phyloP scores from a whole-genome alignment of 1,139 yeast genomes.

The Debaryomycetaceae sp. region DNA sequence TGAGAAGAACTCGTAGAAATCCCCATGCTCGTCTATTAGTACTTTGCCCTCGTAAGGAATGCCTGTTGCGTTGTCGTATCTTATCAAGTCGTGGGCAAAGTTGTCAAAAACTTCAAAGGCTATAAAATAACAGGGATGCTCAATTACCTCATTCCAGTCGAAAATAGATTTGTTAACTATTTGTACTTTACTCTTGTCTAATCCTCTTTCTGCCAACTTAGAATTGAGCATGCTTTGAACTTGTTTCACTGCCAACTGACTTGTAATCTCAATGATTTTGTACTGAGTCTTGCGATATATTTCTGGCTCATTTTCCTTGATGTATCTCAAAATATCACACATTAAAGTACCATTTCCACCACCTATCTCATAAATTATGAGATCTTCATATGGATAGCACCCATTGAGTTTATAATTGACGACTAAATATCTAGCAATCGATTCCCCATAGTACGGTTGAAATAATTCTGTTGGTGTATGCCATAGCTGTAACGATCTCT shows the following conservation, averaged over 20 bases:
- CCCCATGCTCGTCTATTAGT: constrained; percentile 69
- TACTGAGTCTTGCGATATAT: constrained; percentile 66
- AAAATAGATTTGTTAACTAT: constrained; percentile 73
- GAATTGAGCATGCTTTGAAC: constrained; percentile 32
- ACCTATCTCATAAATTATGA: constrained; percentile 81
- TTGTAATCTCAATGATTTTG: constrained; percentile 73
- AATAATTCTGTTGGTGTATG: constrained; percentile 88
- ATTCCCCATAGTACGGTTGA: constrained; percentile 81
- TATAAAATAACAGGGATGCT: constrained; percentile 73
- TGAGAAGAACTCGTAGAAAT: constrained; percentile 70
- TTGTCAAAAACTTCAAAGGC: constrained; percentile 87
- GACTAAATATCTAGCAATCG: constrained; percentile 69
- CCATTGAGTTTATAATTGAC: constrained; percentile 65
- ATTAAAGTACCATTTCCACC: constrained; percentile 89
- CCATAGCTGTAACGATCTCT: constrained; percentile 68
- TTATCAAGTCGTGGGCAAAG: constrained; percentile 75
- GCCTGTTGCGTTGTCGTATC: constrained; percentile 68
- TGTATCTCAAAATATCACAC: constrained; percentile 70
- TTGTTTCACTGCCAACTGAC: constrained; percentile 66
- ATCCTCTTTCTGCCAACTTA: constrained; percentile 37
- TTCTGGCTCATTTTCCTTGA: constrained; percentile 63
- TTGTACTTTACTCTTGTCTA: constrained; percentile 48
- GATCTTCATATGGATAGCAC: constrained; percentile 57
- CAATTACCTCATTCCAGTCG: constrained; percentile 63
- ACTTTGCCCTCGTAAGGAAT: constrained; percentile 79